These are phyloP conservation scores for Rhodosporidiobolus sp. DNA, from an alignment of 768 basidiomycete species.

Conservation along the genomic window DNA sequence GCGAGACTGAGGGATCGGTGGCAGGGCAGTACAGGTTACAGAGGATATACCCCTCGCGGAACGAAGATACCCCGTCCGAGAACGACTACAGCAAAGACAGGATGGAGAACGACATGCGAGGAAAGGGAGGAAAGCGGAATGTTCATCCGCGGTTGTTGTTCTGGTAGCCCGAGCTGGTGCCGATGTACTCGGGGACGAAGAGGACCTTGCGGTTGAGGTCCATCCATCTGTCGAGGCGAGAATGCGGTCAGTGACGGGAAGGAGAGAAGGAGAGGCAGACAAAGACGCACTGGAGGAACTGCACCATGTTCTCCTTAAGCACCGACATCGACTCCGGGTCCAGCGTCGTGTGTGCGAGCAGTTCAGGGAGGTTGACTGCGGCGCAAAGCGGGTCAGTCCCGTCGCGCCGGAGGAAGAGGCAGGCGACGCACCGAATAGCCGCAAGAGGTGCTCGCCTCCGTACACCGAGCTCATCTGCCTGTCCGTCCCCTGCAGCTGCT, in stretches of 20 bases:
- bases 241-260: not conserved
- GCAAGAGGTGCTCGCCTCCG: constrained; percentile 86
- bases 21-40: not conserved
- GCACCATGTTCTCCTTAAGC: constrained; percentile 83
- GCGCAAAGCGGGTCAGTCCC: not conserved
- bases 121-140: not conserved
- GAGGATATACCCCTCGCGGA: too few relatives aligned
- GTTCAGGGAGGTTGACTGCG: constrained; percentile 78
- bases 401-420: too few relatives aligned
- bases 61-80: too few relatives aligned
- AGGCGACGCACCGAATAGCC: constrained; percentile 76
- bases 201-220: constrained; percentile 66
- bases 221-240: constrained; percentile 63
- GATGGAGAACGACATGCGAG: too few relatives aligned
- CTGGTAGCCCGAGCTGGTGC: constrained; percentile 71
- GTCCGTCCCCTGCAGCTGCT: constrained; percentile 69
- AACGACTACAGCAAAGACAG: not conserved
- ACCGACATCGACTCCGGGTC: constrained; percentile 79
- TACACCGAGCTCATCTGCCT: constrained; percentile 87
- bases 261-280: not conserved
- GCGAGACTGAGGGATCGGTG: too few relatives aligned
- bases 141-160: constrained; percentile 52
- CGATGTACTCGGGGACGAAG: constrained; percentile 76
- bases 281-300: constrained; percentile 67
- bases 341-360: constrained; percentile 84